These are phyloP conservation scores for Glebionis coronaria DNA, from an alignment of 129 eudicot genomes.

Conservation along the genomic window DNA sequence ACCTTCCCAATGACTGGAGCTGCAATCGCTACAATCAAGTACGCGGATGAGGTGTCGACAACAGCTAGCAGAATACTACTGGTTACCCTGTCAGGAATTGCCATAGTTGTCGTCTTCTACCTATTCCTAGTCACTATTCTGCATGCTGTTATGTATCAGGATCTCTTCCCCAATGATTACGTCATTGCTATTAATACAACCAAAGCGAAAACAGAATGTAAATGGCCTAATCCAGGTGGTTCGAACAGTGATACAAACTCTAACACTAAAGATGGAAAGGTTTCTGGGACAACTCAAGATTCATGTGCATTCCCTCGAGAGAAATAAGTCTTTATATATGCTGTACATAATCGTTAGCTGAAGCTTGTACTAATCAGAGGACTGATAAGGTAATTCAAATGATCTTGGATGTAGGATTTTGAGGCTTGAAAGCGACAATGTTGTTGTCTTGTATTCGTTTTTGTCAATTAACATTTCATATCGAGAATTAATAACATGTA, in stretches of 20 bases:
- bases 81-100: conserved; percentile 5
- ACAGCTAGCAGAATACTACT: not conserved
- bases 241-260: not conserved
- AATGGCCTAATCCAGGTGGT: not conserved
- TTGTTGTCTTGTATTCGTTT: conserved; percentile 13
- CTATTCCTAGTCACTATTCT: not conserved
- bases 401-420: conserved; percentile 14
- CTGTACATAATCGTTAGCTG: not conserved
- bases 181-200: conserved; percentile 5
- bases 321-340: not conserved
- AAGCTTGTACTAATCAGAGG: conserved; percentile 11
- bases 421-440: conserved; percentile 11
- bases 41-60: conserved; percentile 33
- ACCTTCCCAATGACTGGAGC: conserved; percentile 75
- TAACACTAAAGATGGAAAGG: not conserved
- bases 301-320: not conserved
- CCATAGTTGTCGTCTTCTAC: not conserved
- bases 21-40: conserved; percentile 55
- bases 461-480: conserved; percentile 11
- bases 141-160: conserved; percentile 3
- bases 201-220: conserved; percentile 4
- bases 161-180: conserved; percentile 14
- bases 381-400: not conserved
- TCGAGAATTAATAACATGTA: not conserved
- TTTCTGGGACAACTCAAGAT: not conserved